Base-by-base conservation (phyloP, 2,329 filamentous ascomycete species). In the Cadophora sp. region DNA sequence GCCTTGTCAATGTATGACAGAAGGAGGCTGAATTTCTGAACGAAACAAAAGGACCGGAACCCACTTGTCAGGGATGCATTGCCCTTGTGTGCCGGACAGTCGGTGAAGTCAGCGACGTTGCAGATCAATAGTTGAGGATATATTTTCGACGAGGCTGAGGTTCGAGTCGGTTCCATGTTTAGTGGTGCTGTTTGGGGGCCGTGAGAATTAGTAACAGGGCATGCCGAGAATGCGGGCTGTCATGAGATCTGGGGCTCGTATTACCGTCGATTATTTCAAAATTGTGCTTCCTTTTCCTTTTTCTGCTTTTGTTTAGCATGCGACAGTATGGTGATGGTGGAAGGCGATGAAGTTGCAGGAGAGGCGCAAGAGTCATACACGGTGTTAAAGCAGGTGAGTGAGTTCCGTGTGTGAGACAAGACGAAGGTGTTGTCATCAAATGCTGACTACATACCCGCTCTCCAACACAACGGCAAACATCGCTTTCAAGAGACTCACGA, bases 361-460 rank as follows among this genome's bases (percentile, higher is more conserved):
- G 31, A 34, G 11, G 37, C 12, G 37, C 37, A 43, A 59, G 56
- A 43, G 31, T 46, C 56, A 60, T 26, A 43, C 31, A 60, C 34
- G 56, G 56, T 7, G 37, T 26, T 60, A 60, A 22, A 22, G 56
- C 24, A 46, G 37, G 56, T 27, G 34, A 56, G 51, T 3, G 4
- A 16, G 12, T n/a, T n/a, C n/a, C n/a, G n/a, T n/a, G 56, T 26
- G 34, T 27, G 34, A 40, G 22, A 43, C 37, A 16, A 12, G 7
- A 43, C 14, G 37, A 12, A 6, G 56, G 27, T 43, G 22, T 26
- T 24, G 22, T 60, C 31, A 60, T 60, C 56, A 34, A 9, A 27
- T 43, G 34, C 56, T 60, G 34, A 60, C 56, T 43, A 60, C 56
- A 60, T 43, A 43, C 56, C 56, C 24, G 34, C 31, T 51, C n/a